Evolutionary conservation across 2,329 filamentous ascomycete species (phyloP), one percentile per base, ranked within the genome.

Genomic region (Aplosporella prunicola): DNA sequence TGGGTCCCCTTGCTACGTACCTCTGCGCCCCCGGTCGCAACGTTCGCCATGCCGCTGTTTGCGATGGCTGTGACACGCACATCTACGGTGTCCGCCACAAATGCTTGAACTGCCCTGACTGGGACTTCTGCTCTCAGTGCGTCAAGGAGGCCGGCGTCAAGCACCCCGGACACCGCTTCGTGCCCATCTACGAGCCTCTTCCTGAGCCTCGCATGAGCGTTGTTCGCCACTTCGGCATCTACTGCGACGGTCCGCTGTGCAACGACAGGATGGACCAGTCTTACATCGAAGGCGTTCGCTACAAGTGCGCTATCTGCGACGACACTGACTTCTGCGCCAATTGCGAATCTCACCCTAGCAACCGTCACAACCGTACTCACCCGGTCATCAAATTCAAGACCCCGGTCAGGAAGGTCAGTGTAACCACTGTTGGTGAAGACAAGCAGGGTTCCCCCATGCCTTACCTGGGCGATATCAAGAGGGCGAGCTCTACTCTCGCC

Each of bases 361-460:
- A 93, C 60, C 68, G 67, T 15, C 91, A 98, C 68, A 95, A 96
- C 69, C 80, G 78, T 61, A 93, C 88, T n/a, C 91, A 98, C 52
- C 91, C 91, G 18, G 68, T 98, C 50, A 87, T 98, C 68, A 95
- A 94, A 67, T 87, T 98, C 69, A 93, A 86, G 72, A 93, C 84
- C 2, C 83, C 89, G 8, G 81, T 98, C 32, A 82, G 85, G 48
- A 81, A 84, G 48, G 84, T 94, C 23, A 88, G 76, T 44, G 83
- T 98, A 35, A 88, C 78, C 33, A 96, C 89, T 7, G 71, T 82
- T 45, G 82, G 81, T 36, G 85, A 93, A 61, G 78, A 86, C 50
- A 73, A 72, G 42, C 68, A 78, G 48, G 82, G 82, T 34, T 69
- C 75, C 42, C 63, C 62, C 28, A 72, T 82, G 54, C 71, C 74